Conservation (phyloP, 164 flowering plant genomes). For the Litsea cubeba region DNA sequence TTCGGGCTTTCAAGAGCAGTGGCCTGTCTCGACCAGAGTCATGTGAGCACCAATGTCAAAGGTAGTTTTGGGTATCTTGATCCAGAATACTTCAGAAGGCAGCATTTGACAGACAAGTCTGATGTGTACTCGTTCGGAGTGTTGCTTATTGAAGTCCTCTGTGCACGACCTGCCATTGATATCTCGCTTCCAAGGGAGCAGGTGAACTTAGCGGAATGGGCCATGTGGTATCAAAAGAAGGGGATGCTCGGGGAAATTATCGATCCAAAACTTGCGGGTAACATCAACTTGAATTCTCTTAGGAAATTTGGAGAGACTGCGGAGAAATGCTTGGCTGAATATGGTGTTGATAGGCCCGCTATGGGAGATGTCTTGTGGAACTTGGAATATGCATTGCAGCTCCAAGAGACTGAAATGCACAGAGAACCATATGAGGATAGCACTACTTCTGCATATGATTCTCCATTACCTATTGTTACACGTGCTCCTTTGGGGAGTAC, state of each 20-base stretch:
- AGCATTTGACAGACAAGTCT: slow-evolving; percentile 17
- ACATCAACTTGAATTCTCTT: slow-evolving; percentile 45
- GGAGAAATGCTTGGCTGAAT: slow-evolving; percentile 74
- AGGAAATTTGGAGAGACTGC: slow-evolving; percentile 63
- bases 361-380: slow-evolving; percentile 89
- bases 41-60: slow-evolving; percentile 24
- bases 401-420: slow-evolving; percentile 42
- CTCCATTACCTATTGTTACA: slow-evolving; percentile 21
- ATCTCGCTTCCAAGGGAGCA: slow-evolving; percentile 56
- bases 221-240: slow-evolving; percentile 48
- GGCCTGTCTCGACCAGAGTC: slow-evolving; percentile 10
- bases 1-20: slow-evolving; percentile 22
- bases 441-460: slow-evolving; percentile 12
- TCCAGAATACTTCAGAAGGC: slow-evolving; percentile 22
- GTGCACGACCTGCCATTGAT: slow-evolving; percentile 72
- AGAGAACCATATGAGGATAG: slow-evolving; percentile 24
- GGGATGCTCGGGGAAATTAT: slow-evolving; percentile 50
- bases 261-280: slow-evolving; percentile 47
- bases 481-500: slow-evolving; percentile 16
- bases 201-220: slow-evolving; percentile 79
- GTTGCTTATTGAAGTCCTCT: slow-evolving; percentile 19
- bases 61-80: slow-evolving; percentile 28
- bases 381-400: slow-evolving; percentile 60
- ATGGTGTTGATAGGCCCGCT: slow-evolving; percentile 68
- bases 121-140: slow-evolving; percentile 24